phyloP scores from a whole-genome alignment of 495 filamentous ascomycete species.

The Lophiotrema nucula region DNA sequence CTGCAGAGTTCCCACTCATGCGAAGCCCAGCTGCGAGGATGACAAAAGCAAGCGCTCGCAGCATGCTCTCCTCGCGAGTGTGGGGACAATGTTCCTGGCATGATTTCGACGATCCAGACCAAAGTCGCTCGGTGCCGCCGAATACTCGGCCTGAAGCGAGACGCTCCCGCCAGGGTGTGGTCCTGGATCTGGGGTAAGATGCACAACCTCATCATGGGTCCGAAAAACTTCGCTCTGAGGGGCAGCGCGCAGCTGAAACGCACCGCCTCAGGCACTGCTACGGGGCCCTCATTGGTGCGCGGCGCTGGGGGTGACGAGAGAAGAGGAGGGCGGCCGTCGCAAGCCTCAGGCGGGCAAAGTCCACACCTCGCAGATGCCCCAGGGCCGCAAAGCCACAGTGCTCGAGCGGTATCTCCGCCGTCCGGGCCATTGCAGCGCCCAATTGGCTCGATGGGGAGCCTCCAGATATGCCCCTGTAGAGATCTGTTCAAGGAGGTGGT shows the following conservation, averaged over 20 bases:
- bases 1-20: not conserved
- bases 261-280: not conserved
- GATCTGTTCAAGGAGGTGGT: constrained; percentile 18
- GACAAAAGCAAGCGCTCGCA: not conserved
- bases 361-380: not conserved
- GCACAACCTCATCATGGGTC: constrained; percentile 13
- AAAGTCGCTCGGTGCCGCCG: not conserved
- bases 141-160: constrained; percentile 22
- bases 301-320: not conserved
- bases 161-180: constrained; percentile 11
- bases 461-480: constrained; percentile 8
- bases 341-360: constrained; percentile 15
- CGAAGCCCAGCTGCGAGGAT: not conserved
- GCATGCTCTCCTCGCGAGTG: not conserved
- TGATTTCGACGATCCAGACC: not conserved
- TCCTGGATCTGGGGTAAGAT: constrained; percentile 26
- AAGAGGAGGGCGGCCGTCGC: not conserved
- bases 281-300: not conserved
- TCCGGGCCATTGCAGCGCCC: not conserved
- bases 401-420: constrained; percentile 11
- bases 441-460: constrained; percentile 11
- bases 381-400: not conserved
- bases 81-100: not conserved
- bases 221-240: not conserved
- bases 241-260: constrained; percentile 18